These are phyloP conservation scores for Wolfiporia cocos DNA, from an alignment of 1,284 basidiomycete genomes.

Conservation along the genomic window DNA sequence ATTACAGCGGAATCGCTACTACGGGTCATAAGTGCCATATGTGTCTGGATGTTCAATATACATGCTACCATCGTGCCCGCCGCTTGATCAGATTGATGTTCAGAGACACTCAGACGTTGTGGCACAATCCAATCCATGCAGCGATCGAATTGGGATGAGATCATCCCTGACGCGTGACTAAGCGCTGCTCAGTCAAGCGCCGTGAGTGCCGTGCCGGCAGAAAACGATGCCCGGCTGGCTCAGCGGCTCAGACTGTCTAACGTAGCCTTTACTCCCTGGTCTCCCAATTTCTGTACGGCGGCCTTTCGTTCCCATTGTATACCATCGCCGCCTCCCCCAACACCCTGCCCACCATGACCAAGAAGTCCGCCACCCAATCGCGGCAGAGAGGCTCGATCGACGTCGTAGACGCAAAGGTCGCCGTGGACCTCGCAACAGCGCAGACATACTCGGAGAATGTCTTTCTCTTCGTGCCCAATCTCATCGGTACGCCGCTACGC, in stretches of 20 bases:
- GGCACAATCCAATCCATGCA: no score
- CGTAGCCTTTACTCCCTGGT: background rate
- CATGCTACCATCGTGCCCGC: no score
- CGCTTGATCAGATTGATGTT: no score
- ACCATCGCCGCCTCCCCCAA: background rate
- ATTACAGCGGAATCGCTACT: no score
- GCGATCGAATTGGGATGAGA: no score
- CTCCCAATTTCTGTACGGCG: no score
- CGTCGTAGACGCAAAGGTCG: conserved; percentile 72
- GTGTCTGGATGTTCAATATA: no score
- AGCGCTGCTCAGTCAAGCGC: conserved; percentile 2
- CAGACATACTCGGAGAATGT: conserved; percentile 88
- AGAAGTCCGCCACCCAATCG: conserved; percentile 13
- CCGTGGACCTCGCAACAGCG: conserved; percentile 78
- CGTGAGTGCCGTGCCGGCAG: background rate
- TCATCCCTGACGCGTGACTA: background rate
- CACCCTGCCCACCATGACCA: conserved; percentile 25
- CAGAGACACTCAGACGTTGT: no score
- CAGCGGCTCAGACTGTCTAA: background rate
- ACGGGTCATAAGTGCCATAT: no score
- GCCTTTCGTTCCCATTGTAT: background rate
- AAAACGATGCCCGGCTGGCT: no score
- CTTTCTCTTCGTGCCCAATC: conserved; percentile 94
- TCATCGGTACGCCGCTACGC: conserved; percentile 66
- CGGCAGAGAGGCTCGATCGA: conserved; percentile 38